A percentile compares a stretch with the other conserved stretches of the same genome.
phyloP scores from a whole-genome alignment of 2,329 filamentous ascomycete species.

The Colletotrichum echinochloae region DNA sequence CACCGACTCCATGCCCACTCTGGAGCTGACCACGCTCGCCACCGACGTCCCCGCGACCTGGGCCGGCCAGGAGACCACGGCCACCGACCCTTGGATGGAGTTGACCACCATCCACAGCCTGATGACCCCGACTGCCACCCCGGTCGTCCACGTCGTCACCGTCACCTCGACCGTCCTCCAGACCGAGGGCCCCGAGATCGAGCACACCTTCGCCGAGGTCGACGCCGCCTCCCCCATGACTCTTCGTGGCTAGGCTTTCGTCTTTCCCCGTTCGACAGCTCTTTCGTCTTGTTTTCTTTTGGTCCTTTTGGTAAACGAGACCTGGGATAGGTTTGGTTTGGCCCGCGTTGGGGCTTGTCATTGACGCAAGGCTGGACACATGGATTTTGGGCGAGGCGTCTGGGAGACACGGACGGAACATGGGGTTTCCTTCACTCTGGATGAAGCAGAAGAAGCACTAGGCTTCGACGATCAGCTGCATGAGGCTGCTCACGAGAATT shows the following conservation, averaged over 20 bases:
- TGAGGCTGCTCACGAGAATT: not conserved
- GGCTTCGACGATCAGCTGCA: not conserved
- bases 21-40: not conserved
- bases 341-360: not conserved
- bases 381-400: not conserved
- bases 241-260: not conserved
- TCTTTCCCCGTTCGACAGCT: not conserved
- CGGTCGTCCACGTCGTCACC: not conserved
- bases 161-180: not conserved
- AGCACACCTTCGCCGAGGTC: slow-evolving; percentile 1
- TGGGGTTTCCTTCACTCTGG: not conserved
- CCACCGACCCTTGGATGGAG: not conserved
- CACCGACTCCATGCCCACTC: not conserved
- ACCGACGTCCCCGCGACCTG: not conserved
- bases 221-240: no score
- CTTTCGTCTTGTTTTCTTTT: not conserved
- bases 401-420: not conserved
- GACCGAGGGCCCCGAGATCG: not conserved
- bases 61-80: not conserved
- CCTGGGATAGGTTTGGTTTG: not conserved
- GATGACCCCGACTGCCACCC: not conserved
- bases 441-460: not conserved
- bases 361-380: not conserved
- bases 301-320: not conserved
- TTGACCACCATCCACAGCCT: not conserved